Evolutionary conservation across 2,329 filamentous ascomycete genomes (phyloP).

Genomic region (Amphichorda felina): DNA sequence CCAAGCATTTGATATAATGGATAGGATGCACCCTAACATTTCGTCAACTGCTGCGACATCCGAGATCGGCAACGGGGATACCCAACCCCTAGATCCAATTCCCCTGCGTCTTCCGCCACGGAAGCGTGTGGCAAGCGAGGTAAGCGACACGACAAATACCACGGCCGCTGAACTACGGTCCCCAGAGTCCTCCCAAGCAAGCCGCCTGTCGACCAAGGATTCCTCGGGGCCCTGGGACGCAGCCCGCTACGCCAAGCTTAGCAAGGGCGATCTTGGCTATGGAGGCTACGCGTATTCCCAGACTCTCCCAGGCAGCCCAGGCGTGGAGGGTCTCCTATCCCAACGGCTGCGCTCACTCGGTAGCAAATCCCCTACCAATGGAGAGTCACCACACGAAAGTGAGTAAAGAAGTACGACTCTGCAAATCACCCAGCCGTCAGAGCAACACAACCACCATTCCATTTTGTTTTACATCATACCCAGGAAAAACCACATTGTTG

Average conservation of each 20-base stretch:
- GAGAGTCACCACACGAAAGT: too few species aligned
- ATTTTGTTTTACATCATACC: too few species aligned
- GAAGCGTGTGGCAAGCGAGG: slow-evolving; percentile 16
- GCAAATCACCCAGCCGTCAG: too few species aligned
- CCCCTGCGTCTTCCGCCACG: slow-evolving; percentile 26
- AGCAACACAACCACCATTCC: too few species aligned
- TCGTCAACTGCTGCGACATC: slow-evolving; percentile 5
- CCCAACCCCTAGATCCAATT: slow-evolving; percentile 33
- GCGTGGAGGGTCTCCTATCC: slow-evolving; percentile 58
- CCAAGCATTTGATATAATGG: slow-evolving; percentile 22
- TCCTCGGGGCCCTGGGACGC: slow-evolving; percentile 9
- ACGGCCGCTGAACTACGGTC: slow-evolving; percentile 11
- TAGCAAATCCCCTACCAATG: background rate
- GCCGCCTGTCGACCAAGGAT: slow-evolving; percentile 23
- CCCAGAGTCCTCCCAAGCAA: slow-evolving; percentile 14
- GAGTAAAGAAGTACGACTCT: too few species aligned
- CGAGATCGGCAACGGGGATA: slow-evolving; percentile 15
- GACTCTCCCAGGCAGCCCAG: slow-evolving; percentile 18
- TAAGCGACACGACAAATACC: slow-evolving; percentile 14
- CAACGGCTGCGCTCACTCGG: slow-evolving; percentile 51
- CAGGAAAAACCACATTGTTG: too few species aligned
- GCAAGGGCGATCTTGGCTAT: slow-evolving; percentile 51
- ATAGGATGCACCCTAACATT: slow-evolving; percentile 11
- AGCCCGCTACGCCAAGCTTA: slow-evolving; percentile 53
- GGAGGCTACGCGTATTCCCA: slow-evolving; percentile 39